Base-by-base conservation (phyloP, 2,329 filamentous ascomycete genomes). In the Leptographium radiaticola region DNA sequence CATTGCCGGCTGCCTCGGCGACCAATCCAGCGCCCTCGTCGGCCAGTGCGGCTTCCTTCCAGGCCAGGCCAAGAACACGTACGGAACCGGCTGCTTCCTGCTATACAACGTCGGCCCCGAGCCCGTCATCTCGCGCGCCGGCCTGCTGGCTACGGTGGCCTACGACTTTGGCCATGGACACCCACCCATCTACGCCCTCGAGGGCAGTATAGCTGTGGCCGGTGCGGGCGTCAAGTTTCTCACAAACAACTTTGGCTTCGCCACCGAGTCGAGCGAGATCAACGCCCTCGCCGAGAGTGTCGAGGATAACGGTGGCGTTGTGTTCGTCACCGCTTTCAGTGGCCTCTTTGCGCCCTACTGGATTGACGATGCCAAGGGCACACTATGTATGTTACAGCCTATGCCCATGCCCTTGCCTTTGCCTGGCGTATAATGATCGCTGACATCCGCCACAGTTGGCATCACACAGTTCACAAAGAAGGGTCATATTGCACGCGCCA, bases 271-370 rank as follows among this genome's bases (percentile, higher is more conserved):
- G 2, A 67, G 68, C 53, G 68, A 75, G 57, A 73, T 80, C 54
- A 75, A 70, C 30, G 68, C 71, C 52, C 67, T 81, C 33, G 77
- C 77, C 34, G 68, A 70, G 61, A 73, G 71, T 0, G 77, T 81
- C 10, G 62, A 72, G 6, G 86, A 95, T 66, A 95, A 86, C 57
- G 89, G 89, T 53, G 89, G 89, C 7, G 84, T 89, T 54, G 81
- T 90, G 18, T 83, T 95, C 62, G 89, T 95, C 57, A 95, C 89
- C 3, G 89, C 89, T 1, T 95, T 95, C 66, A 89, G 84, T 66
- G 89, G 89, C 53, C 76, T 95, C 3, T 95, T 95, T 65, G 89
- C 89, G 1, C 89, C 89, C 0, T 95, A 95, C 69, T 95, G 89
- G 89, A 91, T 95, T 58, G 89, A 95, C 65, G 87, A 95, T 68